Conservation (phyloP, 2,329 filamentous ascomycete genomes). For the Penicillium digitatum region DNA sequence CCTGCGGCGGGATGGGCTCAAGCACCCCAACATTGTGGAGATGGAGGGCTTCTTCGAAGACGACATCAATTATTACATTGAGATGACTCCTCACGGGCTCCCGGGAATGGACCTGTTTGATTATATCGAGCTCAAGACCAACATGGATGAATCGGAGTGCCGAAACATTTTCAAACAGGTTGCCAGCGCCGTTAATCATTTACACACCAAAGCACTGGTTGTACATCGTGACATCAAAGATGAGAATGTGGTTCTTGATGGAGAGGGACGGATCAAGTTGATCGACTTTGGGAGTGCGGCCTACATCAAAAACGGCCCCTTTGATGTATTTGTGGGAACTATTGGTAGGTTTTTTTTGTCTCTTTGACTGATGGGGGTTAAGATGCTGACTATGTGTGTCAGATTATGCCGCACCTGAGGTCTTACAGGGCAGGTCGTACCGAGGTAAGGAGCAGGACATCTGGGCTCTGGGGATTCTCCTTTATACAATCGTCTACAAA, state of each 20-base stretch:
- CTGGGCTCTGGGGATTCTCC: conserved; percentile 92
- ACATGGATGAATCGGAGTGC: conserved; percentile 94
- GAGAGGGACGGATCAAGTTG: conserved; percentile 90
- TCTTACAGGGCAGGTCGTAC: conserved; percentile 86
- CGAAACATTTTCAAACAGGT: conserved; percentile 95
- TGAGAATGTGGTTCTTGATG: conserved; percentile 94
- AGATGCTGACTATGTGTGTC: not conserved
- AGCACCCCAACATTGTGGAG: conserved; percentile 63
- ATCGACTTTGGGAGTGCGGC: conserved; percentile 98
- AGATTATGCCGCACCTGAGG: conserved; percentile 99
- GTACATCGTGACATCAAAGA: conserved; percentile 99
- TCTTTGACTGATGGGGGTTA: not conserved
- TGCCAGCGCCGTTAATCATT: conserved; percentile 79
- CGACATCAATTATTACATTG: conserved; percentile 87
- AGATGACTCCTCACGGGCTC: conserved; percentile 88
- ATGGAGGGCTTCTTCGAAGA: conserved; percentile 67
- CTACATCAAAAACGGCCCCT: conserved; percentile 96
- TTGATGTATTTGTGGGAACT: conserved; percentile 97
- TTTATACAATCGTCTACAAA: conserved; percentile 99
- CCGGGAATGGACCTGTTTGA: conserved; percentile 99
- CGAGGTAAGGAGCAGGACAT: conserved; percentile 96
- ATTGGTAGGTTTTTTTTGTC: conserved; percentile 64
- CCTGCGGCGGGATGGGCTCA: conserved; percentile 66
- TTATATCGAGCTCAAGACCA: conserved; percentile 92
- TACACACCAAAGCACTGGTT: conserved; percentile 84